phyloP scores from a whole-genome alignment of 805 yeast genomes.

The Wickerhamiella allomyrinae region DNA sequence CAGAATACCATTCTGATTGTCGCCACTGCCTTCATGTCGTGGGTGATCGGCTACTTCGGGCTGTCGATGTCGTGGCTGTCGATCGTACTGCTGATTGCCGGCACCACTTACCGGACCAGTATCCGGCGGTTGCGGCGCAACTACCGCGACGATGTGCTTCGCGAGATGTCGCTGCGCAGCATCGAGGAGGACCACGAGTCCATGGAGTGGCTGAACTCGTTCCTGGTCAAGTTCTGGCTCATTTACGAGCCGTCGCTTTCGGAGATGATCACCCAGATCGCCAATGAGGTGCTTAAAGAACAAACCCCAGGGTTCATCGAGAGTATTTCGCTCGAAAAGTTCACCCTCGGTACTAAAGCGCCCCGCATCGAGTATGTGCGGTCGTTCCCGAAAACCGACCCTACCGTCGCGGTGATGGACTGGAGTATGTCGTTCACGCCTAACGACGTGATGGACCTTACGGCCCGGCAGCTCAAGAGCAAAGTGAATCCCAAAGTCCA shows the following conservation, averaged over 20 bases:
- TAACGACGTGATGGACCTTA: conserved; percentile 72
- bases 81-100: conserved; percentile 45
- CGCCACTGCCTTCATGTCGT: conserved; percentile 55
- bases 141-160: conserved; percentile 67
- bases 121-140: conserved; percentile 62
- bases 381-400: conserved; percentile 77
- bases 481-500: conserved; percentile 70
- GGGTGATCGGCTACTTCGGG: conserved; percentile 62
- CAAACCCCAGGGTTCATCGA: conserved; percentile 78
- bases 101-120: conserved; percentile 69
- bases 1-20: conserved; percentile 68
- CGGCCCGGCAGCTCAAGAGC: conserved; percentile 70
- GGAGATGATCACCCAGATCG: conserved; percentile 73
- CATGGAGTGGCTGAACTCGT: conserved; percentile 88
- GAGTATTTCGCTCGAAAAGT: conserved; percentile 69
- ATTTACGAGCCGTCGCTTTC: conserved; percentile 80
- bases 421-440: conserved; percentile 91
- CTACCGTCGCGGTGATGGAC: conserved; percentile 94
- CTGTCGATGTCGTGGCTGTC: conserved; percentile 74
- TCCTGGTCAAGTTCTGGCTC: conserved; percentile 84
- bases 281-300: conserved; percentile 66
- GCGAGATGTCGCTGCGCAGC: conserved; percentile 66
- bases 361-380: conserved; percentile 85
- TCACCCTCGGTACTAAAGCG: conserved; percentile 91
- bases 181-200: conserved; percentile 85